Percentiles rank a stretch among this genome's conserved stretches.
phyloP scores from a whole-genome alignment of 148 eudicot genomes.

The Rhododendron vialii region DNA sequence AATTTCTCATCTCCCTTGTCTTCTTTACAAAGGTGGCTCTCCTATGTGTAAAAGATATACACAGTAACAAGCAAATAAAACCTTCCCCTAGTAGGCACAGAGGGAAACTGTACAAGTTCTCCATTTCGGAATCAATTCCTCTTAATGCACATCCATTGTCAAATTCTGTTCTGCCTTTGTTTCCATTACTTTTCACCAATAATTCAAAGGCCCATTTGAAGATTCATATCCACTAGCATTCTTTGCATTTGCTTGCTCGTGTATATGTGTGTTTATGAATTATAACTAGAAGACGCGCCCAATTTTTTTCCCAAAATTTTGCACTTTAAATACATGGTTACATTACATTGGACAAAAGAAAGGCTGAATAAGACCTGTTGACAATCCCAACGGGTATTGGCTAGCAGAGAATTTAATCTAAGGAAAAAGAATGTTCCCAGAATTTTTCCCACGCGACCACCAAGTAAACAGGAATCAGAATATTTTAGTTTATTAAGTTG shows the following conservation, averaged over 20 bases:
- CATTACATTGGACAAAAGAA: neutral
- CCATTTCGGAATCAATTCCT: conserved; percentile 30
- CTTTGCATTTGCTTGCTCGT: neutral
- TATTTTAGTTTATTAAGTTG: neutral
- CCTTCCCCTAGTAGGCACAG: conserved; percentile 16
- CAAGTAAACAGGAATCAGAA: neutral
- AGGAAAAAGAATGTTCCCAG: neutral
- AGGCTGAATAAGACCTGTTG: neutral
- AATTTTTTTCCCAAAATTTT: neutral
- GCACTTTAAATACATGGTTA: neutral
- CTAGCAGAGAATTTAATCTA: neutral
- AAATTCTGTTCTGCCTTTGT: conserved; percentile 19
- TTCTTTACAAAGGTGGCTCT: conserved; percentile 16
- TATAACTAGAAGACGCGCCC: too few relatives aligned
- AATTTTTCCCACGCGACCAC: neutral
- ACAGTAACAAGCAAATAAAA: conserved; percentile 12
- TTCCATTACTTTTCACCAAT: conserved; percentile 26
- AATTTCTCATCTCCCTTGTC: conserved; percentile 15
- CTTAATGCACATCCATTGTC: conserved; percentile 22
- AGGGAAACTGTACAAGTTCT: neutral
- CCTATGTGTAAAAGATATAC: conserved; percentile 7
- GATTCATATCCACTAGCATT: conserved; percentile 23
- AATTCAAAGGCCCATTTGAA: conserved; percentile 31
- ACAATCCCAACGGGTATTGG: neutral
- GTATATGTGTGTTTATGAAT: neutral